A percentile compares a stretch with the other conserved stretches of the same genome.
phyloP scores from a whole-genome alignment of 306 rosid species.

The Cicer yamashitae region DNA sequence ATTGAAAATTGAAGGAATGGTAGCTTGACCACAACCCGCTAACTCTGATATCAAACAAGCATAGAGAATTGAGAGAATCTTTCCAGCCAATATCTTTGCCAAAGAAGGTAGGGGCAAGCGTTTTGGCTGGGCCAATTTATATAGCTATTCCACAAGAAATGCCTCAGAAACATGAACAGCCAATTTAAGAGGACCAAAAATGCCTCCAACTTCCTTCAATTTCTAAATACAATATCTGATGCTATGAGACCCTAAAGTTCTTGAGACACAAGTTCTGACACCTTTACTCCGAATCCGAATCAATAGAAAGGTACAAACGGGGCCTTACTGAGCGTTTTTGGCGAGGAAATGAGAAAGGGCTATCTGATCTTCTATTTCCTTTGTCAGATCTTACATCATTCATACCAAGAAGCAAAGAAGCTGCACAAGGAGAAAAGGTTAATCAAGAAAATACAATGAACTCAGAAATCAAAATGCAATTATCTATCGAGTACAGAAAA shows the following conservation, averaged over 20 bases:
- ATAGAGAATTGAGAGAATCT: constrained; percentile 37
- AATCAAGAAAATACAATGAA: constrained; percentile 42
- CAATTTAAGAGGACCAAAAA: constrained; percentile 50
- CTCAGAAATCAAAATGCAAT: constrained; percentile 1
- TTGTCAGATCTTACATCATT: constrained; percentile 81
- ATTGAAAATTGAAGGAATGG: constrained; percentile 45
- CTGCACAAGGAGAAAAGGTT: constrained; percentile 61
- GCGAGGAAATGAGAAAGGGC: constrained; percentile 95
- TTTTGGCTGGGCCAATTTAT: constrained; percentile 40
- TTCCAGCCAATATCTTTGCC: constrained; percentile 43
- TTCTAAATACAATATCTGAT: constrained; percentile 49
- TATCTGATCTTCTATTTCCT: constrained; percentile 77
- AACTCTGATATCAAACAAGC: constrained; percentile 50
- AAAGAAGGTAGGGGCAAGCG: constrained; percentile 46
- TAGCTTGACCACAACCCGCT: constrained; percentile 44
- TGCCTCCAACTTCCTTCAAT: constrained; percentile 47
- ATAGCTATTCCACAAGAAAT: constrained; percentile 48
- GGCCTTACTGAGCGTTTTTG: constrained; percentile 94
- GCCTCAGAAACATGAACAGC: constrained; percentile 46
- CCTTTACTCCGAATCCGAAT: constrained; percentile 86
- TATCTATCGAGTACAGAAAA: constrained; percentile 10
- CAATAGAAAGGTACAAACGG: constrained; percentile 74
- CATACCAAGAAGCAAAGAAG: constrained; percentile 94
- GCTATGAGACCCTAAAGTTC: constrained; percentile 43
- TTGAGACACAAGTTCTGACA: constrained; percentile 39